Evolutionary conservation across 2,329 filamentous ascomycete species (phyloP), one percentile per base, ranked within the genome.

Genomic region (Didymella glomerata): DNA sequence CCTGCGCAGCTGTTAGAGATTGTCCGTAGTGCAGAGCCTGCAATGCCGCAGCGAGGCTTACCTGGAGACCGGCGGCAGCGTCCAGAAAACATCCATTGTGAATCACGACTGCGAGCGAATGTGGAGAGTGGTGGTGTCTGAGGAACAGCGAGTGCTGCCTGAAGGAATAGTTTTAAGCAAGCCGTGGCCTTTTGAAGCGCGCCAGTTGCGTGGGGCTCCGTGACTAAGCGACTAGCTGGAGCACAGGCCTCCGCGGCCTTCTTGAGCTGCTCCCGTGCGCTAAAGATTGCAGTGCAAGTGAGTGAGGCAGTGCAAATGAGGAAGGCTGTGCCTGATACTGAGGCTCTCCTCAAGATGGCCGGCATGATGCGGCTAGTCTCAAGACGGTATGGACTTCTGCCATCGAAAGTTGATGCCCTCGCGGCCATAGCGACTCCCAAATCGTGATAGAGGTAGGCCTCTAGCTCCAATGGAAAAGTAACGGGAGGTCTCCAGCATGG

Each of bases 61-160:
- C 88, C 88, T 86, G 57, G 86, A 82, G 67, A 91, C 85, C 55
- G 88, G 88, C 71, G 88, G 88, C 68, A 86, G 83, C 67, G 83
- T 81, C 85, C 86, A 88, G 74, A 88, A 89, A 63, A 81, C 80
- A 77, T 88, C 86, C 83, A 87, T 85, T 56, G 67, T 71, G 57
- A 49, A 56, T 47, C 60, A 60, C 46, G 64, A 59, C 57, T 63
- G 60, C 58, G 57, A 64, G 56, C 48, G 64, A 68, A 62, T 50
- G 68, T 68, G 57, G 44, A 53, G 32, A 53, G 60, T 47, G 55
- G 59, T 62, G 61, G 40, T 68, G 65, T 62, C 63, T 64, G 67
- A 74, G 72, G 68, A 70, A 61, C 71, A 75, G 74, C 70, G 46
- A 55, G 55, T 64, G 72, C 75, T 75, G 74, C 74, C 73, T 77